A percentile compares a stretch with the other conserved stretches of the same genome.
Evolutionary conservation across 805 yeast genomes (phyloP).

Genomic region (Wickerhamiella brachini): DNA sequence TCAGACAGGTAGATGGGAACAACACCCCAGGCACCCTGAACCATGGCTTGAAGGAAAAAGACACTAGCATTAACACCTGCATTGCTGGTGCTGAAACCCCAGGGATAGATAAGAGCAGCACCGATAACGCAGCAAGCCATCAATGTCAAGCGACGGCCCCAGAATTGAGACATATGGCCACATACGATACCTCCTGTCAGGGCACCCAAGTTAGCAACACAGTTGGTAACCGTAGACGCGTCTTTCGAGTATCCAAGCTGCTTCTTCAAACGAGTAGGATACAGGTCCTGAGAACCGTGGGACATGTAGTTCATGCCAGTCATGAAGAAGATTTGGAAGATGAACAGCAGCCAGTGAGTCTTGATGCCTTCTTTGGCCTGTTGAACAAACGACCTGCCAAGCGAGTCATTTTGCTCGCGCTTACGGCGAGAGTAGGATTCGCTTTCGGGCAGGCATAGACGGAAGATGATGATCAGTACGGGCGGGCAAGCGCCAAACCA

Average conservation of each 20-base stretch:
- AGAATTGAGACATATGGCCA: slow-evolving; percentile 42
- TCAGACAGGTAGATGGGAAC: slow-evolving; percentile 54
- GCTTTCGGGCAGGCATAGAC: slow-evolving; percentile 48
- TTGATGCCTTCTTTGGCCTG: slow-evolving; percentile 29
- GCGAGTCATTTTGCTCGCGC: slow-evolving; percentile 9
- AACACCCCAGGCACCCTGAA: slow-evolving; percentile 67
- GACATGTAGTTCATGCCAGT: slow-evolving; percentile 59
- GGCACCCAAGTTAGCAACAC: slow-evolving; percentile 55
- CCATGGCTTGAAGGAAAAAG: slow-evolving; percentile 50
- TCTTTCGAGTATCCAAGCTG: slow-evolving; percentile 37
- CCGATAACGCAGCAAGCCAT: slow-evolving; percentile 37
- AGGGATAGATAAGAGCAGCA: slow-evolving; percentile 50
- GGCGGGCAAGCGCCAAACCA: slow-evolving; percentile 68
- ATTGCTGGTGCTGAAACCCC: slow-evolving; percentile 33
- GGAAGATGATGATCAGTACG: slow-evolving; percentile 42
- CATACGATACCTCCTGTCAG: slow-evolving; percentile 46
- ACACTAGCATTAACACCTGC: slow-evolving; percentile 44
- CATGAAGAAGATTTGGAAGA: slow-evolving; percentile 47
- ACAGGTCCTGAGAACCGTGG: slow-evolving; percentile 65
- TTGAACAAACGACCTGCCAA: slow-evolving; percentile 14
- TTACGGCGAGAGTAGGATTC: slow-evolving; percentile 30
- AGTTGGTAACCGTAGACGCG: slow-evolving; percentile 43
- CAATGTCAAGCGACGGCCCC: slow-evolving; percentile 50
- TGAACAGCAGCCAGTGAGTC: slow-evolving; percentile 45
- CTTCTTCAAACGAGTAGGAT: slow-evolving; percentile 45